Evolutionary conservation across 305 asterid species (phyloP).

Genomic region (Fraxinus albicans): DNA sequence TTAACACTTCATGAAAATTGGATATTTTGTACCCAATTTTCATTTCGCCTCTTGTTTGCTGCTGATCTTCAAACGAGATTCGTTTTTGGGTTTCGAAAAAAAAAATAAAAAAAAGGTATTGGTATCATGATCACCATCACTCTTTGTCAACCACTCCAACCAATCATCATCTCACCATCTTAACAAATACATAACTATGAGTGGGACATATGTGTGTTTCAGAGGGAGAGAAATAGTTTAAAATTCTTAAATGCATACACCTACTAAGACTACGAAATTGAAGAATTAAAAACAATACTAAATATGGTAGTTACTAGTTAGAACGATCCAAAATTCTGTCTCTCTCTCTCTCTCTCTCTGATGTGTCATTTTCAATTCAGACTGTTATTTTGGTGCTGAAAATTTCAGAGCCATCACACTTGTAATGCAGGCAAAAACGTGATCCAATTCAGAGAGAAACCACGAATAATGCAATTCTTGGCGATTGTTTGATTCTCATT

Average conservation of each 20-base stretch:
- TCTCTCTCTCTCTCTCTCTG: neutral
- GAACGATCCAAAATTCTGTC: neutral
- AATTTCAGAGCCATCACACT: slow-evolving; percentile 9
- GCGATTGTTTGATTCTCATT: too few species aligned
- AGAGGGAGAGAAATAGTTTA: neutral
- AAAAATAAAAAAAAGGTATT: neutral
- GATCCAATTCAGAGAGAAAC: slow-evolving; percentile 14
- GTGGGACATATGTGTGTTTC: neutral
- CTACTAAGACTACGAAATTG: neutral
- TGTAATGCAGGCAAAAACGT: slow-evolving; percentile 9
- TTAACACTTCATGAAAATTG: neutral
- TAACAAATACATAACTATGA: neutral
- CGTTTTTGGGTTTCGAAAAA: neutral
- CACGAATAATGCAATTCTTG: slow-evolving; percentile 10
- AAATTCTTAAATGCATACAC: neutral
- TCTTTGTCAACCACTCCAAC: neutral
- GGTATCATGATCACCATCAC: neutral
- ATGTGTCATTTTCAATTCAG: slow-evolving; percentile 40
- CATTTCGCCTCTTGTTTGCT: neutral
- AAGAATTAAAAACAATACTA: neutral
- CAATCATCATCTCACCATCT: neutral
- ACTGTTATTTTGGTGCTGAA: slow-evolving; percentile 11
- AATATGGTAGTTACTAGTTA: neutral
- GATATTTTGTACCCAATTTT: neutral
- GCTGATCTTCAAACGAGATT: neutral